A percentile compares a stretch with the other conserved stretches of the same genome.
These are phyloP conservation scores for Clavaria fumosa DNA, from an alignment of 768 basidiomycete species.

Conservation along the genomic window DNA sequence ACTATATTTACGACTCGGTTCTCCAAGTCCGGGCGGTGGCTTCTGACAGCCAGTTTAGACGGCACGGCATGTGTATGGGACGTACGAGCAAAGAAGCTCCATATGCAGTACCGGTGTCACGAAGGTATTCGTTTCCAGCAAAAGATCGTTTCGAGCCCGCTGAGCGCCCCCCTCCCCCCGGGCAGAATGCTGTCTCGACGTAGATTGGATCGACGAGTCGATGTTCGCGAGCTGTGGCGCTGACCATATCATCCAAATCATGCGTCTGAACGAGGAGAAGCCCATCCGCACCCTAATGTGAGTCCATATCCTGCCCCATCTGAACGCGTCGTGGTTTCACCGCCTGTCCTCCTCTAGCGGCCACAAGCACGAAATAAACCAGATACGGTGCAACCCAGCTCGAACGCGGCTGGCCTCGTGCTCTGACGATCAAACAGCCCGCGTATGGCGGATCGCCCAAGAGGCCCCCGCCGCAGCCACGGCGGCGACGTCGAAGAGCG, in stretches of 20 bases:
- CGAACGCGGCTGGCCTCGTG: conserved; percentile 61
- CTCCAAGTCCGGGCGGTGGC: conserved; percentile 56
- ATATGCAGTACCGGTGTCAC: conserved; percentile 51
- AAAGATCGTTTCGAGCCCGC: too few species aligned
- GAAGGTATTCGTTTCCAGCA: conserved; percentile 42
- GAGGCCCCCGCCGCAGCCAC: conserved; percentile 22
- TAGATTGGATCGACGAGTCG: conserved; percentile 62
- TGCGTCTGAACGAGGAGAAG: conserved; percentile 34
- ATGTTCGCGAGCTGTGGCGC: conserved; percentile 64
- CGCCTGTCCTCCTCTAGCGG: conserved; percentile 28
- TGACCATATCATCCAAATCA: conserved; percentile 46
- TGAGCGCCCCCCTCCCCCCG: too few species aligned
- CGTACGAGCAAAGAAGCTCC: conserved; percentile 40
- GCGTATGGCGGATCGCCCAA: conserved; percentile 56
- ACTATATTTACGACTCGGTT: conserved; percentile 71
- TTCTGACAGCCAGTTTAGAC: conserved; percentile 66
- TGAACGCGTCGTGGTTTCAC: conserved; percentile 5
- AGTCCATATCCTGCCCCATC: conserved; percentile 14
- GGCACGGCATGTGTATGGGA: conserved; percentile 71
- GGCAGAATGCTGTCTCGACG: conserved; percentile 63
- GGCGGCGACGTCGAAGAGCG: conserved; percentile 20
- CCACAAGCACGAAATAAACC: conserved; percentile 64
- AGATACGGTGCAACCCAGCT: conserved; percentile 54
- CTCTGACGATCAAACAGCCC: conserved; percentile 67
- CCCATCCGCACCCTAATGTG: conserved; percentile 52